Evolutionary conservation across 2,329 filamentous ascomycete genomes (phyloP).

Genomic region (Exserohilum rostratum): DNA sequence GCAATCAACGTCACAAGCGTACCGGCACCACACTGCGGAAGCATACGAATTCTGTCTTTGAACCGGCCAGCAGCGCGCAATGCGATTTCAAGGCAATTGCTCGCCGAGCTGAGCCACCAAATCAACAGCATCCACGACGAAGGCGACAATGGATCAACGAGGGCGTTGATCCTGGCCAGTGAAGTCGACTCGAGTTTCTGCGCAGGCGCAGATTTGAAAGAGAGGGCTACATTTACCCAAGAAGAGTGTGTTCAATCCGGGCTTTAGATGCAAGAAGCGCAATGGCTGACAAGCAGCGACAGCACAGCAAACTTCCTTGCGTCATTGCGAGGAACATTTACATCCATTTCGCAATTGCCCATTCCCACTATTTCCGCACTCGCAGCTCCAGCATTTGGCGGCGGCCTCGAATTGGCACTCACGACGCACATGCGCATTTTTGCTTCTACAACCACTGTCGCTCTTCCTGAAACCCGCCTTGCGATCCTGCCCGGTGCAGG

Average conservation of each 20-base stretch:
- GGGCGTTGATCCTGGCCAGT: constrained; percentile 83
- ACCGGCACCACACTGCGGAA: constrained; percentile 77
- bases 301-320: constrained; percentile 82
- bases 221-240: constrained; percentile 75
- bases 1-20: constrained; percentile 75
- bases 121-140: constrained; percentile 73
- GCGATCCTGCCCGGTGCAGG: constrained; percentile 95
- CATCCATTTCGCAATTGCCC: constrained; percentile 73
- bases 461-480: constrained; percentile 87
- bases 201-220: constrained; percentile 92
- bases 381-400: constrained; percentile 84
- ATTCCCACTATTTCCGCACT: constrained; percentile 91
- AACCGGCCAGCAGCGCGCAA: constrained; percentile 87
- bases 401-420: constrained; percentile 90
- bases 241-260: constrained; percentile 68
- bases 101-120: constrained; percentile 73
- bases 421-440: constrained; percentile 90
- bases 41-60: constrained; percentile 85
- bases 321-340: constrained; percentile 77
- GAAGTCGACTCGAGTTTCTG: constrained; percentile 89
- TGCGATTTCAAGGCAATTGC: constrained; percentile 81
- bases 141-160: constrained; percentile 64
- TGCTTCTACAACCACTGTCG: constrained; percentile 76
- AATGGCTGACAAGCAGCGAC: constrained; percentile 17
- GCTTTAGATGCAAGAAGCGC: not conserved